A percentile compares a stretch with the other conserved stretches of the same genome.
These are phyloP conservation scores for Septoria linicola DNA, from an alignment of 2,329 filamentous ascomycete genomes.

Conservation along the genomic window DNA sequence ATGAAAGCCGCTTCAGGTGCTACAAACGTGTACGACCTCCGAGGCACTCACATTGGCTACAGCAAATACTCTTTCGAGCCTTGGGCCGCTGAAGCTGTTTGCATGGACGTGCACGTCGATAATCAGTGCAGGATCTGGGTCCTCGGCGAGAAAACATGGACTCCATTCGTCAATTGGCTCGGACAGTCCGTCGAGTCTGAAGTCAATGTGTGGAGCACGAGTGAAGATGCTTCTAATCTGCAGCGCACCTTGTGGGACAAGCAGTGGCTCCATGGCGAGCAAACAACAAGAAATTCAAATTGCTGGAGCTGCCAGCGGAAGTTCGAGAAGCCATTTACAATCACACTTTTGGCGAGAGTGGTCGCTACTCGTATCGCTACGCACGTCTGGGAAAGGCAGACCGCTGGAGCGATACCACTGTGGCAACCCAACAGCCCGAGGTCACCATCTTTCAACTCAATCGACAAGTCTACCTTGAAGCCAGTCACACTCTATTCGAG, in stretches of 20 bases:
- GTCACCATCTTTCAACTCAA: slow-evolving; percentile 24
- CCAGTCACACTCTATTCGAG: slow-evolving; percentile 25
- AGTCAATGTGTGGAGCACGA: too few species aligned
- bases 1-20: too few species aligned
- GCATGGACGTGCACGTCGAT: too few species aligned
- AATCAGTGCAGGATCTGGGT: too few species aligned
- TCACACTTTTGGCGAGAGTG: slow-evolving; percentile 8
- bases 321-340: slow-evolving; percentile 29
- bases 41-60: too few species aligned
- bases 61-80: too few species aligned
- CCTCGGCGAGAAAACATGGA: too few species aligned
- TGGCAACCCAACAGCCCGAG: background rate
- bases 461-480: slow-evolving; percentile 27
- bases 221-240: too few species aligned
- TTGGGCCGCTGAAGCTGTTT: too few species aligned
- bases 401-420: background rate
- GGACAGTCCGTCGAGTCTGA: too few species aligned
- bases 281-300: slow-evolving; percentile 13
- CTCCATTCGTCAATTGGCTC: too few species aligned
- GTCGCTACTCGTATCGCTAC: background rate
- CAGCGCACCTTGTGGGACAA: slow-evolving; percentile 5
- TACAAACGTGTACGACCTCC: too few species aligned
- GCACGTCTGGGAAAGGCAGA: background rate
- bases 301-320: slow-evolving; percentile 28
- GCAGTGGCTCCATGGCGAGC: slow-evolving; percentile 19